Evolutionary conservation across 352 stramenopile genomes (phyloP).

Genomic region (Pythium monospermum): DNA sequence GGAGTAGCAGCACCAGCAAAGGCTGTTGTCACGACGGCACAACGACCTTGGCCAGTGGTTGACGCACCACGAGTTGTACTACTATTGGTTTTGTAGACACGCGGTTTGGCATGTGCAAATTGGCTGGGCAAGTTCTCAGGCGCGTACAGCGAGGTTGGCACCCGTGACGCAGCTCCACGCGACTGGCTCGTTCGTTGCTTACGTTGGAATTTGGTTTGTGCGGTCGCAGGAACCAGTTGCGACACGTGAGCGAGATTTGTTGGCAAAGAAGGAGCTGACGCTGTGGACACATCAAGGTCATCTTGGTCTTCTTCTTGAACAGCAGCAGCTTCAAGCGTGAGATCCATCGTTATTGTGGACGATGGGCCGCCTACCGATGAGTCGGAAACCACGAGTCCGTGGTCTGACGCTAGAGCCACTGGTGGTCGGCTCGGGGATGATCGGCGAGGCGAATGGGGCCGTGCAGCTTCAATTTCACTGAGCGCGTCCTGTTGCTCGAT

Average conservation of each 20-base stretch:
- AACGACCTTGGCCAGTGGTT: constrained; percentile 26
- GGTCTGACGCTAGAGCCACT: no score
- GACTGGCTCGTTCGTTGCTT: background rate
- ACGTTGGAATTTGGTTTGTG: background rate
- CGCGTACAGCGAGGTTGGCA: no score
- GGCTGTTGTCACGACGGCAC: constrained; percentile 32
- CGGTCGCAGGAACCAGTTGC: no score
- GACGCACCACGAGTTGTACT: constrained; percentile 25
- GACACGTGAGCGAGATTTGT: no score
- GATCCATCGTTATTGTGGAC: no score
- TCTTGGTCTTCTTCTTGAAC: background rate
- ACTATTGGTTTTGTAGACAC: constrained; percentile 27
- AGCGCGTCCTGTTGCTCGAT: constrained; percentile 14
- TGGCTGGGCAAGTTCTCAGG: constrained; percentile 46
- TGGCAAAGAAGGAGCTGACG: no score
- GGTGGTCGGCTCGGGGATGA: no score
- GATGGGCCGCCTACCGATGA: no score
- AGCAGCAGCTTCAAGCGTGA: background rate
- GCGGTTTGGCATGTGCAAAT: constrained; percentile 50
- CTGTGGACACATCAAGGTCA: background rate
- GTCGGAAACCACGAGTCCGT: no score
- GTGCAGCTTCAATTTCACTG: constrained; percentile 2
- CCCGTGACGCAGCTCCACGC: background rate
- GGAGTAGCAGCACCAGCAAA: background rate
- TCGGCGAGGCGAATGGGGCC: background rate